Evolutionary conservation across 2,329 filamentous ascomycete genomes (phyloP).

Genomic region (Penicillium paneum): DNA sequence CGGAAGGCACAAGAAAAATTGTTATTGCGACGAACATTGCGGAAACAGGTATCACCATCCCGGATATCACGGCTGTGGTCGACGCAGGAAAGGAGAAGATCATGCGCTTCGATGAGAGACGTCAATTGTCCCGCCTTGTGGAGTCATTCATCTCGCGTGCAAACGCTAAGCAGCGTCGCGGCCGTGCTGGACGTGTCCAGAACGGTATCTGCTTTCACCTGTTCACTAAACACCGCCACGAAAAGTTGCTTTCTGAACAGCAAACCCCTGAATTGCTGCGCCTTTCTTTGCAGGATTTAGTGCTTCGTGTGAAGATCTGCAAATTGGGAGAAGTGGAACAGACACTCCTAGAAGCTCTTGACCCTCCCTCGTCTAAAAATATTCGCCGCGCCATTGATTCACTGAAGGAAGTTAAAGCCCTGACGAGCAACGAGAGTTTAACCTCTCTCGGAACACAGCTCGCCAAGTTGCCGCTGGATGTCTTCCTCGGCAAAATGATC

Average conservation of each 20-base stretch:
- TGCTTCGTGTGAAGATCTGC: conserved; percentile 96
- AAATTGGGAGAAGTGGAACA: conserved; percentile 91
- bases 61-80: conserved; percentile 94
- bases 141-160: conserved; percentile 94
- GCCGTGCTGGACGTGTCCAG: conserved; percentile 91
- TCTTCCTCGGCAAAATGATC: conserved; percentile 91
- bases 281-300: conserved; percentile 87
- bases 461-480: conserved; percentile 84
- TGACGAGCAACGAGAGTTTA: conserved; percentile 76
- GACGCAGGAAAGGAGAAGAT: conserved; percentile 96
- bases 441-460: conserved; percentile 84
- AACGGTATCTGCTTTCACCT: conserved; percentile 93
- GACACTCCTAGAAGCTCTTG: conserved; percentile 80
- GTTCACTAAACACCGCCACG: conserved; percentile 86
- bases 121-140: conserved; percentile 84
- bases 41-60: conserved; percentile 97
- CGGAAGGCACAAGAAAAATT: conserved; percentile 80
- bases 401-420: conserved; percentile 84
- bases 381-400: conserved; percentile 90
- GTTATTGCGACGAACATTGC: conserved; percentile 97
- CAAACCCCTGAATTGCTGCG: conserved; percentile 96
- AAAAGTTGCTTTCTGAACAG: conserved; percentile 78
- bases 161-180: conserved; percentile 91
- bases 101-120: conserved; percentile 89
- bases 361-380: conserved; percentile 87